Base-by-base conservation (phyloP, 2,329 filamentous ascomycete genomes). In the Dactylellina leptospora region DNA sequence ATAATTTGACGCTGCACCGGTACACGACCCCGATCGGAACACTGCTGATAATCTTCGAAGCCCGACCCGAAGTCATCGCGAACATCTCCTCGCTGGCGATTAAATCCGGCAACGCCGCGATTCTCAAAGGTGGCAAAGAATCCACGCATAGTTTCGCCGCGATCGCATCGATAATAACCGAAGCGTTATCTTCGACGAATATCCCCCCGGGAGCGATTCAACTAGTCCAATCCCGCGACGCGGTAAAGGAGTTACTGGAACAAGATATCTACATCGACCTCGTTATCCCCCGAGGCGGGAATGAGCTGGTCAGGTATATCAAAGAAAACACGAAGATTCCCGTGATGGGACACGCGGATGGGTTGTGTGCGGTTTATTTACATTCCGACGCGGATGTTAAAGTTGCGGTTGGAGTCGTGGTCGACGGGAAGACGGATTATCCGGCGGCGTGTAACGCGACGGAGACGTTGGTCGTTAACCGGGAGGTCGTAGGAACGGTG, bases 1-100 rank as follows among this genome's bases (percentile, higher is more conserved):
- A 97, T 76, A 90, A 88, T 58, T 85, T 99, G 58, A 85, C 89
- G 56, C 85, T 99, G 70, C 92, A 96, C 79, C 88, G 93, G 74
- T 90, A 96, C 48, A 92, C 91, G 40, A 96, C 92, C 79, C 95
- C 95, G 4, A 97, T 99, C 76, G 95, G 95, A 70, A 93, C 97
- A n/a, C 86, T 99, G 42, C 86, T 99, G 75, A 95, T 99, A 81
- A 97, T 99, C 78, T 99, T 99, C 78, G 95, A 99, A 82, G 95
- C 95, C 33, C 90, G 95, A 5, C 95, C 95, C 4, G 95, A 99
- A 81, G 95, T 99, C 75, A 97, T 99, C 78, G 95, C 93, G 78
- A 99, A 99, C 80, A 97, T 99, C 78, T 92, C 95, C 74, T 91
- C 93, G 2, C 84, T 99, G 22, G 93, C 95, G 36, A 91, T 99